phyloP scores from a whole-genome alignment of 2,329 filamentous ascomycete genomes.

The Paracamarosporium sp. region DNA sequence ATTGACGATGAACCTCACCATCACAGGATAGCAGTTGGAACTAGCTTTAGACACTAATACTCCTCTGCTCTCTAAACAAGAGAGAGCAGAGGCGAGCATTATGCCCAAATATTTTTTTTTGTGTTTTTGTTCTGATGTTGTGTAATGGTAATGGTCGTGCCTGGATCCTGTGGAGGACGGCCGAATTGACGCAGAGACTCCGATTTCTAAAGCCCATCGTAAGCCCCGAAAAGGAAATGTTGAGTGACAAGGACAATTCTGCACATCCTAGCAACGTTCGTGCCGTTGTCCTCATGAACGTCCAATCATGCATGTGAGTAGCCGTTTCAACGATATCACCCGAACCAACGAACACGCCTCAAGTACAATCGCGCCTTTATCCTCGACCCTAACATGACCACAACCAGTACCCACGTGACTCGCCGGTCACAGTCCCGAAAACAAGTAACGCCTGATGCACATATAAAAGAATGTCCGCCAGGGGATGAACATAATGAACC shows the following conservation, averaged over 20 bases:
- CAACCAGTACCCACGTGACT: constrained; percentile 20
- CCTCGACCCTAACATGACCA: constrained; percentile 11
- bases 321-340: constrained; percentile 21
- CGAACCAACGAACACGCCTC: constrained; percentile 13
- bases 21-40: constrained; percentile 8
- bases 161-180: constrained; percentile 25
- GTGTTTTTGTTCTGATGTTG: constrained; percentile 21
- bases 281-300: constrained; percentile 14
- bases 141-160: constrained; percentile 29
- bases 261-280: neutral
- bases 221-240: constrained; percentile 20
- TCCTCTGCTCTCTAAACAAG: constrained; percentile 17
- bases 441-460: constrained; percentile 21
- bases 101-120: constrained; percentile 43
- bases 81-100: constrained; percentile 30
- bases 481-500: constrained; percentile 21
- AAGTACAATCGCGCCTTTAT: constrained; percentile 1
- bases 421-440: constrained; percentile 17
- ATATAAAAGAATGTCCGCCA: constrained; percentile 17
- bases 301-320: constrained; percentile 11
- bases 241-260: constrained; percentile 13
- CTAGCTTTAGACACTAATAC: constrained; percentile 37
- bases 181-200: constrained; percentile 22
- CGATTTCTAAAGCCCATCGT: constrained; percentile 24
- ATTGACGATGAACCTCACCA: constrained; percentile 1